Percentiles rank a stretch among this genome's conserved stretches.
These are phyloP conservation scores for Piloderma croceum DNA, from an alignment of 768 basidiomycete species.

Conservation along the genomic window DNA sequence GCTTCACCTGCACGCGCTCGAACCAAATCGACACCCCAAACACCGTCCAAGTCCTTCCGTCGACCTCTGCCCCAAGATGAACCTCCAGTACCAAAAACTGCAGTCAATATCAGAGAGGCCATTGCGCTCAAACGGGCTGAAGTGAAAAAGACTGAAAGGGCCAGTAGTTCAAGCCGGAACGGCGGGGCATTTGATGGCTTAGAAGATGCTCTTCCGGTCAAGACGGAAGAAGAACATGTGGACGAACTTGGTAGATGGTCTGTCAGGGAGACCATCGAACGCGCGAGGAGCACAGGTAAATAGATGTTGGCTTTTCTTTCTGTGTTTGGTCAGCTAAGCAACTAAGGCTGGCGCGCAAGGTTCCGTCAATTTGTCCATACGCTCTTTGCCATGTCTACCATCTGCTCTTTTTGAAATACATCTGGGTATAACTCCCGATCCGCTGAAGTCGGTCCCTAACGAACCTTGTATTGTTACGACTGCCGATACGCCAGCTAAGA, in stretches of 20 bases:
- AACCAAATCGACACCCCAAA: slow-evolving; percentile 32
- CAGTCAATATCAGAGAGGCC: slow-evolving; percentile 62
- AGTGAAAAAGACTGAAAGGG: slow-evolving; percentile 53
- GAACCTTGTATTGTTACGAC: slow-evolving; percentile 49
- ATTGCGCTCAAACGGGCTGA: slow-evolving; percentile 77
- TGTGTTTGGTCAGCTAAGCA: slow-evolving; percentile 39
- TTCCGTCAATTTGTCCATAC: slow-evolving; percentile 67
- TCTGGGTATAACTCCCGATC: slow-evolving; percentile 65
- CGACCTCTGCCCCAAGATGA: slow-evolving; percentile 16
- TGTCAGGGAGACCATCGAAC: slow-evolving; percentile 70
- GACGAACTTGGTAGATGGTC: slow-evolving; percentile 62
- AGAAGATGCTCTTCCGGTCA: slow-evolving; percentile 43
- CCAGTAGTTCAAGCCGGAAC: slow-evolving; percentile 14
- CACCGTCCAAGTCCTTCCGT: slow-evolving; percentile 21
- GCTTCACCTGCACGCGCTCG: slow-evolving; percentile 27
- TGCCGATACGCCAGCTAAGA: slow-evolving; percentile 27
- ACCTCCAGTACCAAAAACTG: slow-evolving; percentile 24
- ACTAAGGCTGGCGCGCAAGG: slow-evolving; percentile 48
- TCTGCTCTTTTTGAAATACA: slow-evolving; percentile 78
- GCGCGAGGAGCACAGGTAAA: slow-evolving; percentile 72
- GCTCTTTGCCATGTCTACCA: slow-evolving; percentile 67
- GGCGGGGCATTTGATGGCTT: slow-evolving; percentile 35
- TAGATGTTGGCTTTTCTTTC: slow-evolving; percentile 17
- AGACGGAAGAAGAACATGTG: slow-evolving; percentile 35
- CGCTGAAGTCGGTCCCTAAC: slow-evolving; percentile 56